phyloP scores from a whole-genome alignment of 2,329 filamentous ascomycete genomes.

The Microdochium bolleyi region DNA sequence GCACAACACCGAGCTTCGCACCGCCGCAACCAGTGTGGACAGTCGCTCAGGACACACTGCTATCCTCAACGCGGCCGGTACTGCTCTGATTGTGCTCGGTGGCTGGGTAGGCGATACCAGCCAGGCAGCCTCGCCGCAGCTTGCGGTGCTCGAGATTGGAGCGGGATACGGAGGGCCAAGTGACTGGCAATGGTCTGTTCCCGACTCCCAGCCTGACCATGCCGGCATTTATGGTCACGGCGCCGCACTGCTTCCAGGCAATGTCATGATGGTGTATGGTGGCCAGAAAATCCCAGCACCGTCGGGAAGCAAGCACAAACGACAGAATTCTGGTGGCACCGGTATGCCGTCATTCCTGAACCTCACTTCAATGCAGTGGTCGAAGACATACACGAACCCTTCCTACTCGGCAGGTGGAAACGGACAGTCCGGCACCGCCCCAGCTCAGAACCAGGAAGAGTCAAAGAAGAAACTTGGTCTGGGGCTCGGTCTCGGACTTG shows the following conservation, averaged over 20 bases:
- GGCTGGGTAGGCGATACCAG: conserved; percentile 85
- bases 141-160: conserved; percentile 69
- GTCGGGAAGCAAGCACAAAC: conserved; percentile 14
- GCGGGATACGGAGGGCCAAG: conserved; percentile 64
- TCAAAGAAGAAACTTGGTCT: conserved; percentile 44
- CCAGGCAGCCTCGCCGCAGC: conserved; percentile 71
- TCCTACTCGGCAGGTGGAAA: conserved; percentile 6
- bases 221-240: conserved; percentile 55
- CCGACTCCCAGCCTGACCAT: conserved; percentile 37
- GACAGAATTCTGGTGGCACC: background rate
- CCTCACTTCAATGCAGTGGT: conserved; percentile 48
- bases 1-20: conserved; percentile 44
- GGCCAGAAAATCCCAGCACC: conserved; percentile 41
- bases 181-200: conserved; percentile 65
- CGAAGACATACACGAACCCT: conserved; percentile 40
- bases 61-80: conserved; percentile 71
- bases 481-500: conserved; percentile 58
- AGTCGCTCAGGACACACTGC: conserved; percentile 86
- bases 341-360: conserved; percentile 37
- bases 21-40: conserved; percentile 45
- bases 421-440: conserved; percentile 1
- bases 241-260: conserved; percentile 54
- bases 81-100: conserved; percentile 69
- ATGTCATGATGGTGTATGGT: conserved; percentile 61
- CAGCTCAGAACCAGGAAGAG: conserved; percentile 10